Base-by-base conservation (phyloP, 768 basidiomycete species). In the Hericium alpestre region DNA sequence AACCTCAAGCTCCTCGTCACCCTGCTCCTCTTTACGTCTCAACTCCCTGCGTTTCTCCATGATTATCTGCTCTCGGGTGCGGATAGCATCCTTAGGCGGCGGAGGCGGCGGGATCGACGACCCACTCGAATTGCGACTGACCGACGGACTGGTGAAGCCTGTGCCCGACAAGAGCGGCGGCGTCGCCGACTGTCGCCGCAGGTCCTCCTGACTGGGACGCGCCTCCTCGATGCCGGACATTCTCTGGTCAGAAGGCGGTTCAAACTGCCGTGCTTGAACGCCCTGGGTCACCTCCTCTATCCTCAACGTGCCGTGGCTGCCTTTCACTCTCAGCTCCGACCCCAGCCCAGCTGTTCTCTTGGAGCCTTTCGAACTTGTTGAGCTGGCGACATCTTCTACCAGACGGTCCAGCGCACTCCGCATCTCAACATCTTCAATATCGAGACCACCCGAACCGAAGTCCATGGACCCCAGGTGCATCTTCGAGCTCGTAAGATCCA, bases 21-120 rank as follows among this genome's bases (percentile, higher is more conserved):
- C 76, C 13, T 75, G 78, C 40, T 78, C 74, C 52, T 86, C 82
- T 59, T 77, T 66, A 50, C 76, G 75, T 46, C 82, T 73, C 49
- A 80, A 79, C 65, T 84, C 77, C 18, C 87, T 75, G 59, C 86
- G 75, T 70, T 82, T 87, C 69, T 86, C 82, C 25, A 84, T 67
- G 59, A 90, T 87, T 51, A 87, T 66, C 58, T 82, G 79, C 65
- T 90, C 87, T 18, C 86, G 77, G 25, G 67, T 70, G 25, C 71
- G 77, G 63, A 86, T 87, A 27, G 83, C 84, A 65, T 87, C 81
- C 66, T 84, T 88, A 1, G 79, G 76, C 18, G 80, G 79, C 1
- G 77, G 73, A 1, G 79, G 80, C 41, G 56, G 41, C 23, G 77
- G 63, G 13, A 69, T 69, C 10, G 78, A 77, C 13, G 79, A 67